Evolutionary conservation across 2,329 filamentous ascomycete genomes (phyloP).

Genomic region (Cladosporium phlei): DNA sequence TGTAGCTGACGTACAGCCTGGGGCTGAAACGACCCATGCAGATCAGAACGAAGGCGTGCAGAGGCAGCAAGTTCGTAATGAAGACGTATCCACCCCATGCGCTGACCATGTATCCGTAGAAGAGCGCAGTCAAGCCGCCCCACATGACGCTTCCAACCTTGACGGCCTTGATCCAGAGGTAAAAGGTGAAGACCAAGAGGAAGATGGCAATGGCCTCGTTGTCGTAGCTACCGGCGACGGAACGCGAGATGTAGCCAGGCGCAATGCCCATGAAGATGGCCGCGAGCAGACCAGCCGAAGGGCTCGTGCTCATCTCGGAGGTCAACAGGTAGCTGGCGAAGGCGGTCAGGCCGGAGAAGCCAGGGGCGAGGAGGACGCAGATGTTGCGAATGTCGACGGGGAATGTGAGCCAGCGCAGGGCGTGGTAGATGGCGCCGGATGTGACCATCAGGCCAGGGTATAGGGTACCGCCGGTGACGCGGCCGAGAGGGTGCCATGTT

Average conservation of each 20-base stretch:
- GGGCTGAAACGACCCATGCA: conserved; percentile 96
- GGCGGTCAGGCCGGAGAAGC: conserved; percentile 88
- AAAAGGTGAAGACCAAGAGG: conserved; percentile 96
- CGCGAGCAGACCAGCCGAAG: conserved; percentile 89
- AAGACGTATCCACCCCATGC: conserved; percentile 99
- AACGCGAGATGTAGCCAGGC: conserved; percentile 95
- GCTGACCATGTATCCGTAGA: conserved; percentile 99
- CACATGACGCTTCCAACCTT: conserved; percentile 96
- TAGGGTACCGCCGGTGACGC: conserved; percentile 96
- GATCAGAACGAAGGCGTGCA: conserved; percentile 89
- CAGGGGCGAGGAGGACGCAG: conserved; percentile 92
- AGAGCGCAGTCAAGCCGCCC: conserved; percentile 89
- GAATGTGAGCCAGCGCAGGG: conserved; percentile 79
- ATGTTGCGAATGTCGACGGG: conserved; percentile 99
- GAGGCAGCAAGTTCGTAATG: conserved; percentile 93
- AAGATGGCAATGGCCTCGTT: conserved; percentile 99
- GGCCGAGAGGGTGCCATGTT: conserved; percentile 98
- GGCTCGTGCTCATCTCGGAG: conserved; percentile 93
- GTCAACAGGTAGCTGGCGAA: conserved; percentile 92
- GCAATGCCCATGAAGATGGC: conserved; percentile 96
- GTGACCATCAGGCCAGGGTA: conserved; percentile 99
- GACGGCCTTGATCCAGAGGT: conserved; percentile 96
- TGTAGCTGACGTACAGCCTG: conserved; percentile 91
- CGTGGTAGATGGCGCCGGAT: conserved; percentile 92
- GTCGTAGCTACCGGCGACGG: conserved; percentile 96